Conservation (phyloP, 805 yeast species). For the Starmerella ratchasimensis region DNA sequence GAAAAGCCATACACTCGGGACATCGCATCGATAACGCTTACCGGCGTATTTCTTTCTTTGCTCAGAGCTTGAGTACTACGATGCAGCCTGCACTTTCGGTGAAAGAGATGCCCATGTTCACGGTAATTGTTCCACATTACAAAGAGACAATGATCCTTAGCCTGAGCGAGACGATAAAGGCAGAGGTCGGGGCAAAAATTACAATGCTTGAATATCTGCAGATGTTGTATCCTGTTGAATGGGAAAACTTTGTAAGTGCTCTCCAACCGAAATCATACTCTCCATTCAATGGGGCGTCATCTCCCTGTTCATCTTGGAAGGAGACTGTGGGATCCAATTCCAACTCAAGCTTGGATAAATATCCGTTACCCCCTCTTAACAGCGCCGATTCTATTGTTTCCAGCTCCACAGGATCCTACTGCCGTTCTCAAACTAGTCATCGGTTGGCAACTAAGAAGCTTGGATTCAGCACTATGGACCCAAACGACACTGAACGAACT, state of each 20-base stretch:
- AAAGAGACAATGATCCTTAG: slow-evolving; percentile 67
- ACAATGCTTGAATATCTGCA: slow-evolving; percentile 73
- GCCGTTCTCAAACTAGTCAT: background rate
- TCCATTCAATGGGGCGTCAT: no score
- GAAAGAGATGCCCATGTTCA: slow-evolving; percentile 61
- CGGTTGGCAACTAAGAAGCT: slow-evolving; percentile 11
- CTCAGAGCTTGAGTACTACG: slow-evolving; percentile 78
- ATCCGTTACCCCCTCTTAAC: no score
- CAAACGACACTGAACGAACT: slow-evolving; percentile 38
- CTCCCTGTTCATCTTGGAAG: no score
- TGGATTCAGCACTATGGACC: slow-evolving; percentile 18
- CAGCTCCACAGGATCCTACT: no score
- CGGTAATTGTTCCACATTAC: slow-evolving; percentile 79
- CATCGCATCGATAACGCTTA: slow-evolving; percentile 42
- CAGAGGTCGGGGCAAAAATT: slow-evolving; percentile 47
- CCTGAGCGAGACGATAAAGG: slow-evolving; percentile 62
- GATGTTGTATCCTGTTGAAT: slow-evolving; percentile 55
- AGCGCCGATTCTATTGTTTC: no score
- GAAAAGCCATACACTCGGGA: slow-evolving; percentile 36
- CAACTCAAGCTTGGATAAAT: no score
- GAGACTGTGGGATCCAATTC: no score
- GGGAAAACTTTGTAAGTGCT: slow-evolving; percentile 70
- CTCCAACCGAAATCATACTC: no score
- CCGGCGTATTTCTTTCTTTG: slow-evolving; percentile 74
- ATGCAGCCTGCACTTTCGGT: slow-evolving; percentile 60